Evolutionary conservation across 345 rosid species (phyloP), one percentile per base, ranked within the genome.

Genomic region (Camelina laxa): DNA sequence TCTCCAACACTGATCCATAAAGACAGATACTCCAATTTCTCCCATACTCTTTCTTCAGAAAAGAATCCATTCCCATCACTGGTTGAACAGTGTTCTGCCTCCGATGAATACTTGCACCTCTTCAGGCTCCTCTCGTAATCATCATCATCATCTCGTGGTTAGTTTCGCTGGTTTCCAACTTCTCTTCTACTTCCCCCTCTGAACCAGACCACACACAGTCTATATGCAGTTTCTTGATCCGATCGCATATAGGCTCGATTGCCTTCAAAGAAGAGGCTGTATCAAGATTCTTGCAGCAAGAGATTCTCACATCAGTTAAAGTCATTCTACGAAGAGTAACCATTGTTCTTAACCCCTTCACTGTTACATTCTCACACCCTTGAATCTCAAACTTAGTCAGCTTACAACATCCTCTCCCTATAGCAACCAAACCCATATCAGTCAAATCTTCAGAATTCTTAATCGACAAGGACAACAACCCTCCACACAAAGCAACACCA

Each of bases 1-100:
- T 90, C 88, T 22, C 96, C 92, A 0, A 85, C 93, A 48, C 74
- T 80, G 75, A 95, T 87, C 97, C 97, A 95, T 13, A 90, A 73
- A 15, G 98, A 89, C 3, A 95, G 89, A 73, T 69, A 80, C 45
- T 70, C 84, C 53, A 95, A 78, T 75, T 85, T 84, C 61, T 87
- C 82, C 99, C 99, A 95, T 17, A 83, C 79, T 75, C 82, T 80
- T 60, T 61, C 63, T 70, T 78, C 69, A 75, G 80, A 63, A 20
- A 79, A 84, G 50, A 82, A 75, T 15, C 83, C 87, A 42, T 77
- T 83, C 66, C 14, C 68, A n/a, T 60, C 38, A 56, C 71, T 70
- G 45, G 19, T 44, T 17, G 35, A 72, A 38, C 77, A 59, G 4
- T 76, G 75, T 9, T 58, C 78, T 21, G 55, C 80, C 21, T 80